Evolutionary conservation across 805 yeast species (phyloP), one percentile per base, ranked within the genome.

Genomic region (Starmerella lactis-condensi): DNA sequence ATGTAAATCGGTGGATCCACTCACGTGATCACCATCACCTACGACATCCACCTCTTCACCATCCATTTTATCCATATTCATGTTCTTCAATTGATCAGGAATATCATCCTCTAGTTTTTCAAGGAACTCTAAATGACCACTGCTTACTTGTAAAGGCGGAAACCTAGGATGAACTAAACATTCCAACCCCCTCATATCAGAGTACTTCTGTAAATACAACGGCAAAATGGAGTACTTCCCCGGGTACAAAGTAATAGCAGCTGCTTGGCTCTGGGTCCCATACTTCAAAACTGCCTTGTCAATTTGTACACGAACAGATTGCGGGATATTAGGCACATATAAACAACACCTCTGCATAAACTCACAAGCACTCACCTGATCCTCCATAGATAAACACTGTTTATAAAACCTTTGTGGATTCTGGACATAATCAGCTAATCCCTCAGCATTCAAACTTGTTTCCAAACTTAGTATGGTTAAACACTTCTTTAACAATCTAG

Each of bases 141-240:
- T 16, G 12, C 14, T 16, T 14, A 6, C 29, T 15, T 7, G 21
- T 12, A 44, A 28, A 1, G 49, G 46, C 2, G 49, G 49, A 26
- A 45, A 37, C 6, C 48, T 33, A 3, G 49, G 48, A 26, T 45
- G 49, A 6, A 44, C 40, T 6, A 45, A 38, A 2, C 44, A 15
- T 33, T 45, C 46, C 13, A 37, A 24, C 3, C 48, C 48, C 6
- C 24, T 21, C 4, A 38, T 26, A 9, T n/a, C 15, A 4, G 41
- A 33, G 5, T 24, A 25, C 9, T 30, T 21, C 14, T 26, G 54
- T 9, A 68, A 51, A 1, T 75, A 73, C 35, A 83, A 68, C 6
- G 94, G 93, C 37, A 77, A 57, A 19, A 77, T 60, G 10, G 81
- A 72, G 25, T 65, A 63, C 24, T 65, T 62, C 31, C 75, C 78